Base-by-base conservation (phyloP, 805 yeast species). In the Jamesozyma hellenica region DNA sequence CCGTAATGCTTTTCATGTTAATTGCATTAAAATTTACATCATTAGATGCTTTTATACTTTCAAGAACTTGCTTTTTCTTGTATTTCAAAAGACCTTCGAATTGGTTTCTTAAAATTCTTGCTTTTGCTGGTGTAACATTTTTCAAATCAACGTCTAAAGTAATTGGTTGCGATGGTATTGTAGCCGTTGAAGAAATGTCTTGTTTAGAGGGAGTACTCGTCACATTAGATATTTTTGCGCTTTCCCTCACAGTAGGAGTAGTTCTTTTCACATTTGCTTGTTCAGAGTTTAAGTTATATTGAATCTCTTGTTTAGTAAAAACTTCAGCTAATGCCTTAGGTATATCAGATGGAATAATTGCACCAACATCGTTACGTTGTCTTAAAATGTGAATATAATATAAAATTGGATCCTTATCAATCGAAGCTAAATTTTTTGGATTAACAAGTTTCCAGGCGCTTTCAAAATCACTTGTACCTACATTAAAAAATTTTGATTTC, bases 391-490 rank as follows among this genome's bases (percentile, higher is more conserved):
- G 98, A 45, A 92, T 68, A 51, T 83, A 87, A 29, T 85, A 95
- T 44, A 87, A 63, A 18, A 87, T 78, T 59, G 94, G 97, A 63
- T 92, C 97, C 52, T 82, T 87, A 60, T 88, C 96, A 45, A 92
- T 87, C 9, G 94, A 81, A 53, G 80, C 85, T 38, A 77, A 76
- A 40, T 82, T 78, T 53, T 83, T 82, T 10, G 98, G 97, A 55
- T 92, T 92, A 39, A 92, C 94, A 42, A 92, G 66, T 59, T 85
- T 86, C 97, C 98, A 92, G 2, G 96, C 95, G 35, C 83, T 79
- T 23, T 87, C 75, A 6, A 87, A 71, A 59, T 88, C 98, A 4
- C 88, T 72, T 40, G 77, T 74, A 10, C 96, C 95, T 11, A 92
- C 83, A 44, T 75, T 75, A 27, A 64, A 60, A 41, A 90, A 72